Percentiles rank a stretch among this genome's conserved stretches.
These are phyloP conservation scores for Furcasterigmium sp. DNA, from an alignment of 2,329 filamentous ascomycete species.

Conservation along the genomic window DNA sequence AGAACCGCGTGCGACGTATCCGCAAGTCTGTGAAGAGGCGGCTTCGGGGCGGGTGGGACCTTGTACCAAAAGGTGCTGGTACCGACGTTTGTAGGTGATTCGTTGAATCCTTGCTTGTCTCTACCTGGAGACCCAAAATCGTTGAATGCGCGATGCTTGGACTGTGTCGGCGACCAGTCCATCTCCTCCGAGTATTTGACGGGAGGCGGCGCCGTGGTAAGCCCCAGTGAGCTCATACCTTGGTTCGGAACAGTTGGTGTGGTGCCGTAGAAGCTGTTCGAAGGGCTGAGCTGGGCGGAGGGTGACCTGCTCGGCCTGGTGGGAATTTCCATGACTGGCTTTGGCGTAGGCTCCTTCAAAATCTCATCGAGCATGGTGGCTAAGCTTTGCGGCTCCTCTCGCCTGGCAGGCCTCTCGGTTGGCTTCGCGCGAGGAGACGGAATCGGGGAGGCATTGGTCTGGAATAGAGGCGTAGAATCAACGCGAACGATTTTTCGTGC, in stretches of 20 bases:
- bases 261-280: background rate
- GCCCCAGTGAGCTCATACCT: slow-evolving; percentile 6
- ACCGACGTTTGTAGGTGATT: slow-evolving; percentile 37
- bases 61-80: slow-evolving; percentile 62
- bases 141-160: slow-evolving; percentile 51
- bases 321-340: background rate
- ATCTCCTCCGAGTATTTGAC: slow-evolving; percentile 52
- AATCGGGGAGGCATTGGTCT: slow-evolving; percentile 16
- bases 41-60: slow-evolving; percentile 63
- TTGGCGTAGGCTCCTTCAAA: slow-evolving; percentile 17
- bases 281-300: background rate
- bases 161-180: slow-evolving; percentile 65
- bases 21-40: slow-evolving; percentile 56
- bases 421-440: slow-evolving; percentile 12
- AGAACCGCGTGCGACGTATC: slow-evolving; percentile 57
- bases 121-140: slow-evolving; percentile 31
- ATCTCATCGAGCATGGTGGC: slow-evolving; percentile 44
- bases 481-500: slow-evolving; percentile 43
- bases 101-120: slow-evolving; percentile 37
- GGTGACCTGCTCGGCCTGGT: slow-evolving; percentile 2
- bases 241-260: slow-evolving; percentile 5
- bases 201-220: slow-evolving; percentile 14
- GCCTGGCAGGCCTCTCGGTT: slow-evolving; percentile 5
- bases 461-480: slow-evolving; percentile 54
- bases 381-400: slow-evolving; percentile 31